A percentile compares a stretch with the other conserved stretches of the same genome.
Conservation (phyloP, 192 early-diverging fungal species). For the Geosiphon pyriformis region DNA sequence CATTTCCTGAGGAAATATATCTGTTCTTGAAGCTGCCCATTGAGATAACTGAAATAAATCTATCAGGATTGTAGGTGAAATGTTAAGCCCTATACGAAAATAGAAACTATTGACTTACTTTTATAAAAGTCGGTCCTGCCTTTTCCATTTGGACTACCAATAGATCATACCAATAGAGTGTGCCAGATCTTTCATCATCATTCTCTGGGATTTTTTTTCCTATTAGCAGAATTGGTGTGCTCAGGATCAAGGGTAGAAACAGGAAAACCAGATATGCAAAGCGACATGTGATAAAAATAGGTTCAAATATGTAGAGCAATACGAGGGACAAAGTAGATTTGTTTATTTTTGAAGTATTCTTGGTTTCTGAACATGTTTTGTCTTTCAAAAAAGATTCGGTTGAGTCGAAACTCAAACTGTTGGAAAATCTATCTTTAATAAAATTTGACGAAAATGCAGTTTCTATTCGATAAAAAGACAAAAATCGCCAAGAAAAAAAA, state of each 20-base stretch:
- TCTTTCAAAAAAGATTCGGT: too few relatives aligned
- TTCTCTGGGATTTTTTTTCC: constrained; percentile 42
- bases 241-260: constrained; percentile 65
- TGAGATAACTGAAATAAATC: constrained; percentile 61
- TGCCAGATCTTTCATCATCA: constrained; percentile 48
- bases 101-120: constrained; percentile 44
- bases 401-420: too few relatives aligned
- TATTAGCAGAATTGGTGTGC: constrained; percentile 54
- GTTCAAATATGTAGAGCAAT: constrained; percentile 54
- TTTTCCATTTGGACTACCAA: constrained; percentile 73
- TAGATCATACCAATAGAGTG: constrained; percentile 82
- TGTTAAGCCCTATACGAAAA: not conserved
- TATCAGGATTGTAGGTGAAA: not conserved
- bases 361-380: too few relatives aligned
- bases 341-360: too few relatives aligned
- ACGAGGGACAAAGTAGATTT: too few relatives aligned
- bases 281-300: constrained; percentile 47
- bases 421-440: too few relatives aligned
- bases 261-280: constrained; percentile 55
- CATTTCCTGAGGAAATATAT: constrained; percentile 74
- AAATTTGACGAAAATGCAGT: too few relatives aligned
- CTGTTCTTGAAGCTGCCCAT: constrained; percentile 89
- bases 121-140: constrained; percentile 95
- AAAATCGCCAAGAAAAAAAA: too few relatives aligned
- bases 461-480: too few relatives aligned